phyloP scores from a whole-genome alignment of 2,329 filamentous ascomycete genomes.

The Xylaria multiplex region DNA sequence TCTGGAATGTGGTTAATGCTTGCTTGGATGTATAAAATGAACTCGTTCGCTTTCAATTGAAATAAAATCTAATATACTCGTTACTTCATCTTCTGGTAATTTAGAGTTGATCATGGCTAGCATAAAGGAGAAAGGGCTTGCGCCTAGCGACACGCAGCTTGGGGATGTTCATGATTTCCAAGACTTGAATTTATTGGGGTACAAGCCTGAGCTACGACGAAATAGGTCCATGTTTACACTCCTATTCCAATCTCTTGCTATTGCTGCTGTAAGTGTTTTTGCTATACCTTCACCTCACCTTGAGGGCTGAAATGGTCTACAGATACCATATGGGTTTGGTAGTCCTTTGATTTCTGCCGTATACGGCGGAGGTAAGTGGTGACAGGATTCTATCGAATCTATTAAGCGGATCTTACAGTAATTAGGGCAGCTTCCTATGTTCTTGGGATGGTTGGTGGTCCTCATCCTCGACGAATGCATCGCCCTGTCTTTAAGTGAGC shows the following conservation, averaged over 20 bases:
- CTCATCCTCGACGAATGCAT: conserved; percentile 63
- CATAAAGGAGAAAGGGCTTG: conserved; percentile 24
- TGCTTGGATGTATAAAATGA: conserved; percentile 2
- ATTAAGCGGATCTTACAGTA: conserved; percentile 7
- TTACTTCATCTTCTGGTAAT: background rate
- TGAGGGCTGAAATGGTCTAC: conserved; percentile 17
- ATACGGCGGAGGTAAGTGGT: conserved; percentile 51
- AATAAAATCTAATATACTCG: background rate
- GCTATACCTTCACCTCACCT: background rate
- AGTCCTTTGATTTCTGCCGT: conserved; percentile 52
- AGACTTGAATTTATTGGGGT: conserved; percentile 58
- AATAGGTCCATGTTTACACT: conserved; percentile 70
- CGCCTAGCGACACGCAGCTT: conserved; percentile 22
- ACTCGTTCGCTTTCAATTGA: background rate
- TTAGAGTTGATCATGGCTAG: conserved; percentile 16
- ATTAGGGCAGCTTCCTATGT: conserved; percentile 63
- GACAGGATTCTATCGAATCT: background rate
- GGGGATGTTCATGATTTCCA: conserved; percentile 45
- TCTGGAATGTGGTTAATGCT: background rate
- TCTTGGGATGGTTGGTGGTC: conserved; percentile 66
- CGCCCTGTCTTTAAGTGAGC: conserved; percentile 61
- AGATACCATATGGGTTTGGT: conserved; percentile 64
- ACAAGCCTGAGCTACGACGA: conserved; percentile 65
- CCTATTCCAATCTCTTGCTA: conserved; percentile 69
- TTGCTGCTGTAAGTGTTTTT: conserved; percentile 59